Evolutionary conservation across 768 basidiomycete species (phyloP).

Genomic region (Hygrocybe coccinea): DNA sequence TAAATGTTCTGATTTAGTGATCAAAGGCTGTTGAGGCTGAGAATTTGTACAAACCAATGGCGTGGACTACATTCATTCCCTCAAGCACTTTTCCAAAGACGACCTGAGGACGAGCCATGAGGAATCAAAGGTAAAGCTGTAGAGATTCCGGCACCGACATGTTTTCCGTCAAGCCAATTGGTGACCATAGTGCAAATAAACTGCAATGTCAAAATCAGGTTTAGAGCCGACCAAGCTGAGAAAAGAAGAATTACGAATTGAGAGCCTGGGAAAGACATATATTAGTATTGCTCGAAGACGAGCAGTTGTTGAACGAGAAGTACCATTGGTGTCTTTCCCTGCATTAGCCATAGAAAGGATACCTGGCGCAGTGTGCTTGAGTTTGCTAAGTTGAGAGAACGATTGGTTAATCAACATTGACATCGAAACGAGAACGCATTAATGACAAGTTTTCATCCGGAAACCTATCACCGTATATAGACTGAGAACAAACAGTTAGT

Average conservation of each 20-base stretch:
- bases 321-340: conserved; percentile 89
- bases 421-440: no score
- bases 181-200: conserved; percentile 90
- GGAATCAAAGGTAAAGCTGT: background rate
- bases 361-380: conserved; percentile 86
- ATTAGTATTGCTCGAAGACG: conserved; percentile 5
- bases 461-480: conserved; percentile 88
- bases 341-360: conserved; percentile 93
- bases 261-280: conserved; percentile 48
- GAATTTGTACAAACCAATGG: conserved; percentile 55
- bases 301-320: conserved; percentile 11
- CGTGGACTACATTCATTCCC: conserved; percentile 80
- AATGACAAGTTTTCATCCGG: conserved; percentile 91
- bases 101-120: conserved; percentile 44
- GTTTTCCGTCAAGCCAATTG: conserved; percentile 86
- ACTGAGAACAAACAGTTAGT: conserved; percentile 37
- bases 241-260: conserved; percentile 66
- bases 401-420: no score
- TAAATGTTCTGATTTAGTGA: conserved; percentile 7
- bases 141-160: conserved; percentile 47
- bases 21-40: background rate
- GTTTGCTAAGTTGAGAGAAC: conserved; percentile 58
- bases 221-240: conserved; percentile 6
- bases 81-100: conserved; percentile 92
- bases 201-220: conserved; percentile 36